phyloP scores from a whole-genome alignment of 352 stramenopile species.

The Pythium diclinum region DNA sequence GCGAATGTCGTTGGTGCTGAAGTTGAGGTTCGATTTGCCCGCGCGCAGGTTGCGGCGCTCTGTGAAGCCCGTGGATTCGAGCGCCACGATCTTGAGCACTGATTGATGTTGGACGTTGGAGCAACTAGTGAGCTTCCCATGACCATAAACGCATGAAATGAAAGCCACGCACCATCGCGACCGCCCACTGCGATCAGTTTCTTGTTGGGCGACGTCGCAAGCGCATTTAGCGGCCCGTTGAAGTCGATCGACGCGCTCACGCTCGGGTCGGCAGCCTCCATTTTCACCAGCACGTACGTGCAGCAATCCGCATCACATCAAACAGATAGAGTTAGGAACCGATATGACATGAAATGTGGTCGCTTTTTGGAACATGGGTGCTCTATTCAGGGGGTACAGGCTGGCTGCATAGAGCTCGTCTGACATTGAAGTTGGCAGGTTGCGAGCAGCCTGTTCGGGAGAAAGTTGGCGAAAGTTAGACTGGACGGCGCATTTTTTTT shows the following conservation, averaged over 20 bases:
- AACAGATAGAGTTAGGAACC: neutral
- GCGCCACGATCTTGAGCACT: slow-evolving; percentile 85
- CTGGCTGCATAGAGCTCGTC: slow-evolving; percentile 11
- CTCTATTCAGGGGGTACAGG: slow-evolving; percentile 13
- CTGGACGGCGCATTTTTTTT: slow-evolving; percentile 8
- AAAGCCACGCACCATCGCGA: slow-evolving; percentile 50
- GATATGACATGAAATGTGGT: slow-evolving; percentile 4
- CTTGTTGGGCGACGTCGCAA: slow-evolving; percentile 82
- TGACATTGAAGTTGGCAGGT: slow-evolving; percentile 28
- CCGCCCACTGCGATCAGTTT: slow-evolving; percentile 80
- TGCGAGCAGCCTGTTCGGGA: neutral
- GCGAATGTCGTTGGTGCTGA: slow-evolving; percentile 88
- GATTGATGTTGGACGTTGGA: neutral
- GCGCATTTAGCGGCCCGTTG: slow-evolving; percentile 77
- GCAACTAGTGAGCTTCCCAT: neutral
- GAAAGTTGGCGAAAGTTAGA: slow-evolving; percentile 2
- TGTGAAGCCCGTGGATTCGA: slow-evolving; percentile 70
- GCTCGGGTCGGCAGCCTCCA: slow-evolving; percentile 46
- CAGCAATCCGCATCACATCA: neutral
- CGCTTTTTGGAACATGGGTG: neutral
- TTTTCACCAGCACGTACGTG: slow-evolving; percentile 13
- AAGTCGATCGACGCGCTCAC: slow-evolving; percentile 87
- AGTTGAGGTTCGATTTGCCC: slow-evolving; percentile 82
- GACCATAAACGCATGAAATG: neutral
- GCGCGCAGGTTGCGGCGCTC: slow-evolving; percentile 85